Conservation (phyloP, 73 alveolate genomes). For the Effrenium voratum region DNA sequence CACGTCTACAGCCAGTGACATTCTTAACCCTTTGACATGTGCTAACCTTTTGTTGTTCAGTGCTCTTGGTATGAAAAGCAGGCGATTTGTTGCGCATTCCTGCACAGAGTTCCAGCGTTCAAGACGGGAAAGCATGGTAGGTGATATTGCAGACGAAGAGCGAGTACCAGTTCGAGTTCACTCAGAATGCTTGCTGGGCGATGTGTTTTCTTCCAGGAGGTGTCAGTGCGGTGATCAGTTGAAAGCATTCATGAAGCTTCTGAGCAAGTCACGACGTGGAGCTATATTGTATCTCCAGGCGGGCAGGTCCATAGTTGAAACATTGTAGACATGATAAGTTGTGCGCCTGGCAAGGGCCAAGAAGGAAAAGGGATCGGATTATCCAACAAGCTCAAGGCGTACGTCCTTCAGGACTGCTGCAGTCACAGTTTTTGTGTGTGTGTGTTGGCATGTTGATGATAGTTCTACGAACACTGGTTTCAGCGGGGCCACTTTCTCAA, state of each 20-base stretch:
- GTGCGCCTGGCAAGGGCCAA: background rate
- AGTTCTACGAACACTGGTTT: too few relatives aligned
- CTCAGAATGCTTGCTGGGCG: conserved; percentile 4
- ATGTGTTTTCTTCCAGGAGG: background rate
- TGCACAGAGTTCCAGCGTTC: background rate
- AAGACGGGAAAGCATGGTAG: background rate
- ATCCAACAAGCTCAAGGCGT: background rate
- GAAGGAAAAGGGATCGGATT: conserved; percentile 19
- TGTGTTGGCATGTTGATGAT: too few relatives aligned
- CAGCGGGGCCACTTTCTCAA: too few relatives aligned
- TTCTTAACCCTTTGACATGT: background rate
- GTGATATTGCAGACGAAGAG: background rate
- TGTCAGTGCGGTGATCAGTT: conserved; percentile 1
- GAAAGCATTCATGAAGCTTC: background rate
- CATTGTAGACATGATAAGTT: too few relatives aligned
- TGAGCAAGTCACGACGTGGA: background rate
- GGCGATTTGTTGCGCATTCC: background rate
- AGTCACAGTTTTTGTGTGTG: too few relatives aligned
- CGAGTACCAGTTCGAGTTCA: background rate
- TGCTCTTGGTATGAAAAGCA: background rate
- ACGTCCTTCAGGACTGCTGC: background rate
- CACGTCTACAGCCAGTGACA: background rate
- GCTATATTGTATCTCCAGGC: background rate
- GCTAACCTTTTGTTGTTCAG: background rate
- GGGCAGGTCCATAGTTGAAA: background rate